phyloP scores from a whole-genome alignment of 306 rosid species.

The Alnus glutinosa region DNA sequence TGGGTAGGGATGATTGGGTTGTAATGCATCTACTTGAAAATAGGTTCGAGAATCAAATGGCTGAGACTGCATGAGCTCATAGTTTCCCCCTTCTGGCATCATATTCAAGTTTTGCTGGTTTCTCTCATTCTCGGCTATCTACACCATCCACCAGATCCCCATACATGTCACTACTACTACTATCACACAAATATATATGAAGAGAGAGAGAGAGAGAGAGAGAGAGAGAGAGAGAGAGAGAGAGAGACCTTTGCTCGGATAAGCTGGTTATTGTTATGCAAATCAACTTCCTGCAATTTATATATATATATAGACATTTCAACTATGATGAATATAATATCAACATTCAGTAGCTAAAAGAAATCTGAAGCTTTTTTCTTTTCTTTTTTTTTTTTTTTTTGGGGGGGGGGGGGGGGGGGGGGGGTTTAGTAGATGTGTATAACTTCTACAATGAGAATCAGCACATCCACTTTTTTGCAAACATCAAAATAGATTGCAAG shows the following conservation, averaged over 20 bases:
- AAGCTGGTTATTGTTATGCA: slow-evolving; percentile 85
- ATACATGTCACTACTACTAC: neutral
- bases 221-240: slow-evolving; percentile 20
- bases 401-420: too few species aligned
- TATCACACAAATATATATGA: neutral
- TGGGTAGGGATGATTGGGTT: slow-evolving; percentile 61
- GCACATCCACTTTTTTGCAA: neutral
- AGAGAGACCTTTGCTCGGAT: slow-evolving; percentile 74
- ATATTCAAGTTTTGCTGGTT: slow-evolving; percentile 50
- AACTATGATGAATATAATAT: neutral
- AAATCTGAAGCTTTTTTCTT: neutral
- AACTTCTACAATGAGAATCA: neutral
- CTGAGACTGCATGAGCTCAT: slow-evolving; percentile 61
- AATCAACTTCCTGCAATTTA: slow-evolving; percentile 74
- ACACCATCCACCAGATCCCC: slow-evolving; percentile 5
- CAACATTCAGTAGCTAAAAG: neutral
- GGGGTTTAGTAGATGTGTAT: neutral
- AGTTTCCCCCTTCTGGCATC: slow-evolving; percentile 52
- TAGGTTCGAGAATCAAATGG: slow-evolving; percentile 67
- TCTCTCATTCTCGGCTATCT: slow-evolving; percentile 91
- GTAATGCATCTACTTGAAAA: slow-evolving; percentile 78
- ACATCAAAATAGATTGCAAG: neutral
- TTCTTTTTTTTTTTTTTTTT: too few species aligned
- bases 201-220: too few species aligned
- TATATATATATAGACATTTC: neutral